Evolutionary conservation across 352 stramenopile genomes (phyloP), one percentile per base, ranked within the genome.

Genomic region (Globisporangium lucens): DNA sequence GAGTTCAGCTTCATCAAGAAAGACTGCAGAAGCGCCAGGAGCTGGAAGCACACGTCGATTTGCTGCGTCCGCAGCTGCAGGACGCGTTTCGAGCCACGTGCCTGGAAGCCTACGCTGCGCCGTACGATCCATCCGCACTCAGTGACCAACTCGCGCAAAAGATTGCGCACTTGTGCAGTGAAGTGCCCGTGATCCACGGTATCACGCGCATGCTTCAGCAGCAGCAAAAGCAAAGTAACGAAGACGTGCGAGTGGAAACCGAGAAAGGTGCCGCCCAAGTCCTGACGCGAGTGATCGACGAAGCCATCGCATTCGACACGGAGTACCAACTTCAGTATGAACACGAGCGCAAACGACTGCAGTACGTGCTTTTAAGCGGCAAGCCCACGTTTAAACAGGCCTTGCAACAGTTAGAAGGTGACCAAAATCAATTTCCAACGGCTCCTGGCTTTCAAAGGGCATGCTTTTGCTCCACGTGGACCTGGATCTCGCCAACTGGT

Each of bases 401-500:
- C n/a, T 58, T 86, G 1, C 29, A 10, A 4, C 3, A 6, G 24
- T 24, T 46, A n/a, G 24, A 33, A 52, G 17, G 15, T 10, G 4
- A n/a, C 2, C 17, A 49, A 8, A 49, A 49, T 15, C 41, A 49
- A 49, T 49, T 49, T 22, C 68, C 62, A 20, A 20, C 43, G 2
- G 22, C 33, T 12, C 43, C 33, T n/a, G 41, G 29, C 33, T 61
- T 46, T 47, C 64, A 8, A 71, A 59, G 20, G 52, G 71, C 0
- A 71, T 87, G 22, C 6, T 91, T 10, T 52, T 90, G 58, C 36
- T 93, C n/a, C 80, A 89, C 10, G 71, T 87, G 1, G 85, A 93
- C 46, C 67, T 93, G 68, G 85, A 93, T 65, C 51, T 93, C 24
- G 71, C 82, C n/a, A 69, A 87, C 33, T 93, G 85, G 79, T 93